Conservation (phyloP, 2,329 filamentous ascomycete species). For the Cladosporium sp. region DNA sequence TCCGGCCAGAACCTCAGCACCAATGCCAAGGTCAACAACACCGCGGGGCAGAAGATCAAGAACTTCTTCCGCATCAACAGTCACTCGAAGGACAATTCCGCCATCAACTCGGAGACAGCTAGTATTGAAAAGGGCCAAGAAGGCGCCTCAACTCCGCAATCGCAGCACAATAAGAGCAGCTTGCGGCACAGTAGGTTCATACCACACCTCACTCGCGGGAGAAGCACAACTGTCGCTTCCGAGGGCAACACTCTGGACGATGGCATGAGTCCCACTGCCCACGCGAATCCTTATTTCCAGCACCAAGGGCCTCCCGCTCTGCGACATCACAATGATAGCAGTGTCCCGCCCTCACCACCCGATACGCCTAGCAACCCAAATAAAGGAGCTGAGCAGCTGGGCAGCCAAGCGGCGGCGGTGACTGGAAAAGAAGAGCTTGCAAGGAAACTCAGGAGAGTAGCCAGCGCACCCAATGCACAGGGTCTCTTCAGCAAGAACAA, state of each 20-base stretch:
- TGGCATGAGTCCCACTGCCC: slow-evolving; percentile 79
- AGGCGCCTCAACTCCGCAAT: slow-evolving; percentile 44
- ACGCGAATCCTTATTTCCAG: slow-evolving; percentile 94
- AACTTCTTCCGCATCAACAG: slow-evolving; percentile 63
- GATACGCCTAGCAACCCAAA: slow-evolving; percentile 70
- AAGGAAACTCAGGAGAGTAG: slow-evolving; percentile 84
- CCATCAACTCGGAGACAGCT: slow-evolving; percentile 28
- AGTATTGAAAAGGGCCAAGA: slow-evolving; percentile 30
- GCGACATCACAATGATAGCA: slow-evolving; percentile 90
- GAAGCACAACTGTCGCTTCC: slow-evolving; percentile 84
- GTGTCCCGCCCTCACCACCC: slow-evolving; percentile 84
- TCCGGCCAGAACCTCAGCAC: slow-evolving; percentile 37
- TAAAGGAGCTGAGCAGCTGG: slow-evolving; percentile 51
- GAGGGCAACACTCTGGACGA: slow-evolving; percentile 90
- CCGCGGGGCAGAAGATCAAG: slow-evolving; percentile 57
- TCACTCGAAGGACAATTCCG: slow-evolving; percentile 38
- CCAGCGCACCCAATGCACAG: slow-evolving; percentile 94
- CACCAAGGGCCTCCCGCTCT: slow-evolving; percentile 92
- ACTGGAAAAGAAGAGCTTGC: slow-evolving; percentile 91
- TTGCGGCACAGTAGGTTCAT: slow-evolving; percentile 86
- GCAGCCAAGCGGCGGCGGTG: slow-evolving; percentile 60
- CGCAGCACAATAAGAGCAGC: slow-evolving; percentile 49
- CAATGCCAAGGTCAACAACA: slow-evolving; percentile 44
- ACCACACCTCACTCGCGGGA: slow-evolving; percentile 76
- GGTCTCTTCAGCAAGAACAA: slow-evolving; percentile 65